Evolutionary conservation across 441 rosid genomes (phyloP), one percentile per base, ranked within the genome.

Genomic region (Pelargonium myrrhifolium): DNA sequence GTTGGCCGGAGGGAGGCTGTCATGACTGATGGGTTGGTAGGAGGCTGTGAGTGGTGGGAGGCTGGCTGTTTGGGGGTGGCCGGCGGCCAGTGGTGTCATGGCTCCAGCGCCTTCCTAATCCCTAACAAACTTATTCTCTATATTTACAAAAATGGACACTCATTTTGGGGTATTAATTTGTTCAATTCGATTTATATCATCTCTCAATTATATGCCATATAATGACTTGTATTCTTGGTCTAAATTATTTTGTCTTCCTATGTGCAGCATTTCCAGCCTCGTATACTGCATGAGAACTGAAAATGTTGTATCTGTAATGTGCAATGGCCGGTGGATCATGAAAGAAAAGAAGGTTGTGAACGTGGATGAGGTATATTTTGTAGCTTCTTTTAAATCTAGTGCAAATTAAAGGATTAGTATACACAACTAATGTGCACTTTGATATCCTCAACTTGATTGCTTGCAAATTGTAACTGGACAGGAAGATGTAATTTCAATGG

Each of bases 281-380:
- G 91, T 88, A 31, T 83, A 86, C 72, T 75, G 84, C 80, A 80
- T 86, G 87, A 76, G 87, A 76, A 82, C 85, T 1, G 94, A 88
- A 81, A 86, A 88, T 71, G n/a, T 85, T 9, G 76, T 79, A 61
- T 85, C 91, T 1, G 86, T 86, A 39, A 85, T 88, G 85, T 88
- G 94, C 83, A 86, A 88, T 17, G 91, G 94, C 72, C 74, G 68
- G 78, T 85, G 94, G 94, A 79, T 86, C 66, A 86, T 86, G 94
- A 83, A 78, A 79, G 84, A 83, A 53, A 81, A 80, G 83, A 83
- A 74, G 72, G 85, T 88, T 26, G 62, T 81, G 74, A 83, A 78
- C 51, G 83, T 88, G 15, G 70, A 85, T 58, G 91, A 85, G 91
- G 91, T 85, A 80, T 47, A 24, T 26, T 15, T 42, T 3, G 2